Evolutionary conservation across 148 eudicot species (phyloP).

Genomic region (Spergularia marina): DNA sequence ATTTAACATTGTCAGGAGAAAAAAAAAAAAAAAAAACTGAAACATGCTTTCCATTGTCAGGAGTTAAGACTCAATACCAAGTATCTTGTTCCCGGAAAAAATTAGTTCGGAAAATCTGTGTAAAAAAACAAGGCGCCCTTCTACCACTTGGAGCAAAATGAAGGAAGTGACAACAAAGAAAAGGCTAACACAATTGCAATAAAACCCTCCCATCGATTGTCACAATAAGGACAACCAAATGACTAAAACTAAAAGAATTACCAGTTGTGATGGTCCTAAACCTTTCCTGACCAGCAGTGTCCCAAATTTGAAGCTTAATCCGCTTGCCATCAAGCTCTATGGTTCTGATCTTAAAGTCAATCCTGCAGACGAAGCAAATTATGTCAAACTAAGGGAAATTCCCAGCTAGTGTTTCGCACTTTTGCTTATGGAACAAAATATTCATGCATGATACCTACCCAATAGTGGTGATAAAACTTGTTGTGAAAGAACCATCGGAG

Average conservation of each 20-base stretch:
- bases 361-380: constrained; percentile 35
- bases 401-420: neutral
- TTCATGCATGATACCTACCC: constrained; percentile 43
- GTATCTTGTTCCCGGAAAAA: neutral
- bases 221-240: neutral
- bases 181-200: neutral
- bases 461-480: constrained; percentile 91
- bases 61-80: neutral
- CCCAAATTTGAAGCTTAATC: constrained; percentile 89
- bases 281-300: constrained; percentile 90
- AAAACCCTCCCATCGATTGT: too few species aligned
- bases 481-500: constrained; percentile 94
- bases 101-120: neutral
- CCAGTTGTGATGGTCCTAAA: constrained; percentile 84
- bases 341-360: constrained; percentile 85
- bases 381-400: neutral
- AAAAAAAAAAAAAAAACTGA: too few species aligned
- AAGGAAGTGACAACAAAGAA: neutral
- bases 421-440: neutral
- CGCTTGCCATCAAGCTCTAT: constrained; percentile 87
- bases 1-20: neutral
- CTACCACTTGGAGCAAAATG: neutral
- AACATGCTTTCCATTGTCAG: neutral
- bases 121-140: neutral
- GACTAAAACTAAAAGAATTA: constrained; percentile 20